Percentiles rank a stretch among this genome's conserved stretches.
phyloP scores from a whole-genome alignment of 768 basidiomycete genomes.

The Pleurotus ostreatus region DNA sequence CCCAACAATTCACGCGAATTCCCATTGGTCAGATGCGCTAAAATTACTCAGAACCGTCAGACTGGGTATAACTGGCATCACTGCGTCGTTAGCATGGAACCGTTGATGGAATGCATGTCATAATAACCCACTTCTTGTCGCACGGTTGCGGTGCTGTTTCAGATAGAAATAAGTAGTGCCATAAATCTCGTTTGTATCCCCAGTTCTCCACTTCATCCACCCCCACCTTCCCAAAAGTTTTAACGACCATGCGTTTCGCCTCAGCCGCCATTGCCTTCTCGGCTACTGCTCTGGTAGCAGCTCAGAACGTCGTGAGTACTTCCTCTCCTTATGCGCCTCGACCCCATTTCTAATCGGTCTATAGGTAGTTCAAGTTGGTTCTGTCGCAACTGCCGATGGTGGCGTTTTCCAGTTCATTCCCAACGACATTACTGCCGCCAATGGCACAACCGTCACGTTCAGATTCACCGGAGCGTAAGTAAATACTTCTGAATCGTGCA shows the following conservation, averaged over 20 bases:
- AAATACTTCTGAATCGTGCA: not conserved
- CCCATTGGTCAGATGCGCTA: not conserved
- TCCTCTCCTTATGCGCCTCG: not conserved
- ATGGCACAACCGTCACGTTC: constrained; percentile 47
- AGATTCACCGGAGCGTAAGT: constrained; percentile 41
- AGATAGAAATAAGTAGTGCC: not conserved
- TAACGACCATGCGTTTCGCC: constrained; percentile 1
- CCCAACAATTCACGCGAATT: not conserved
- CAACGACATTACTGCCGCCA: constrained; percentile 31
- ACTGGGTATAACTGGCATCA: not conserved
- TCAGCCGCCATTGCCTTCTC: not conserved
- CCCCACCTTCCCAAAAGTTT: not conserved
- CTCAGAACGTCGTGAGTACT: not conserved
- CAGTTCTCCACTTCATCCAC: not conserved
- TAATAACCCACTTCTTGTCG: not conserved
- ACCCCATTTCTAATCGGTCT: constrained; percentile 7
- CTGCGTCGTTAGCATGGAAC: not conserved
- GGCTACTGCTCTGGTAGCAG: not conserved
- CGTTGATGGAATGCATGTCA: not conserved
- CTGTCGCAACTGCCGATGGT: constrained; percentile 18
- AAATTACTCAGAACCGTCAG: not conserved
- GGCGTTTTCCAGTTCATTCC: constrained; percentile 47
- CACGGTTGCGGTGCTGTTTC: not conserved
- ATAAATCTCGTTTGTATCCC: not conserved
- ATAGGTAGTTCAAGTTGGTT: constrained; percentile 37